Percentiles rank a stretch among this genome's conserved stretches.
Conservation (phyloP, 345 rosid species). For the Clarkia xantiana region DNA sequence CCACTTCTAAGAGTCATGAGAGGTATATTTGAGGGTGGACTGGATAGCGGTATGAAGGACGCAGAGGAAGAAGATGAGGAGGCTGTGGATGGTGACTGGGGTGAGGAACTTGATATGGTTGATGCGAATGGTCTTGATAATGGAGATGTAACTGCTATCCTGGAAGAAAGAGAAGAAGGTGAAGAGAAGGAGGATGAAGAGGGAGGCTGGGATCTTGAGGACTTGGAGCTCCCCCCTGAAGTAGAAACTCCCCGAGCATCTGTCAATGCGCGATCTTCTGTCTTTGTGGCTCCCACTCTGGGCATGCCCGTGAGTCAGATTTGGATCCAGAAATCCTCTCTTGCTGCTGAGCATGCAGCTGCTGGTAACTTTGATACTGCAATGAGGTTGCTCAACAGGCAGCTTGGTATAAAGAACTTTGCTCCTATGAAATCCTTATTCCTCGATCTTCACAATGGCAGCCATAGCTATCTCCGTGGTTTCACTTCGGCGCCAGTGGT, state of each 20-base stretch:
- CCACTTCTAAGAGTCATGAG: conserved; percentile 85
- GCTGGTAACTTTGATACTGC: conserved; percentile 91
- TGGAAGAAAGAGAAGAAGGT: conserved; percentile 68
- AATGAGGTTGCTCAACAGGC: conserved; percentile 79
- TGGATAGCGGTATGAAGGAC: conserved; percentile 41
- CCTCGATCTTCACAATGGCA: conserved; percentile 59
- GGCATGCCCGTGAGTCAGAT: conserved; percentile 87
- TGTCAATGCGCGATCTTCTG: conserved; percentile 44
- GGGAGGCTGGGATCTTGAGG: conserved; percentile 94
- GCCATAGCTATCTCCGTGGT: conserved; percentile 70
- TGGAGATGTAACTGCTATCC: conserved; percentile 38
- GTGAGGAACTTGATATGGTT: conserved; percentile 59
- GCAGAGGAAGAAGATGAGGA: conserved; percentile 65
- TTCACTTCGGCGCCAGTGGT: conserved; percentile 69
- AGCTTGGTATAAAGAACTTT: conserved; percentile 79
- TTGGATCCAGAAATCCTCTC: conserved; percentile 77
- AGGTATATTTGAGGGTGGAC: conserved; percentile 89
- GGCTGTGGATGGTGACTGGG: conserved; percentile 71
- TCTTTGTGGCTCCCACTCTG: conserved; percentile 69
- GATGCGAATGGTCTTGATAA: conserved; percentile 53
- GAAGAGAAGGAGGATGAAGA: conserved; percentile 60
- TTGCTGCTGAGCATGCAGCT: conserved; percentile 87
- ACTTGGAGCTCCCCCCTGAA: conserved; percentile 80
- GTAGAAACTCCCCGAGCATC: conserved; percentile 68
- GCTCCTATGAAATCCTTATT: conserved; percentile 60